Conservation (phyloP, 202 grass and related monocot species). For the Brachypodium distachyon region DNA sequence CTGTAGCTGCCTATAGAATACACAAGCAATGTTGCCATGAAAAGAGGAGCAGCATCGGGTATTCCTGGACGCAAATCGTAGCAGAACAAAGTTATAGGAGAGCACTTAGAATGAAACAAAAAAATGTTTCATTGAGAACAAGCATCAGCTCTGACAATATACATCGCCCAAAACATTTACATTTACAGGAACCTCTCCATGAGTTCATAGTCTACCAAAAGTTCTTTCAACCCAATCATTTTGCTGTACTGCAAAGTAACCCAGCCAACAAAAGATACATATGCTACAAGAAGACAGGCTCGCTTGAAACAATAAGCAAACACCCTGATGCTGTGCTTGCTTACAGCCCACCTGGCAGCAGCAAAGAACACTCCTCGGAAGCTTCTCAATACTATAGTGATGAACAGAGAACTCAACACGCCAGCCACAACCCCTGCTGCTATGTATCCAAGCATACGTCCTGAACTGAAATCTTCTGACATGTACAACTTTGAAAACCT, state of each 20-base stretch:
- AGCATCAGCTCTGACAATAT: slow-evolving; percentile 6
- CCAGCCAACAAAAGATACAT: slow-evolving; percentile 78
- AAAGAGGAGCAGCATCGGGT: not conserved
- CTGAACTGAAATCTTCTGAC: slow-evolving; percentile 32
- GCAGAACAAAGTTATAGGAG: not conserved
- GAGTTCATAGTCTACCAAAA: slow-evolving; percentile 39
- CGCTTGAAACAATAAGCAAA: slow-evolving; percentile 33
- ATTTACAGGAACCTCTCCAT: slow-evolving; percentile 60
- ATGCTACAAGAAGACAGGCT: slow-evolving; percentile 64
- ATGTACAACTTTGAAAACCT: slow-evolving; percentile 46
- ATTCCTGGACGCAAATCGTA: not conserved
- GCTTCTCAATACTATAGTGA: slow-evolving; percentile 35
- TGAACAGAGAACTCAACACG: slow-evolving; percentile 44
- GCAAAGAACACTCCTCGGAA: slow-evolving; percentile 33
- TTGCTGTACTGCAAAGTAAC: slow-evolving; percentile 70
- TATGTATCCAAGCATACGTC: slow-evolving; percentile 25
- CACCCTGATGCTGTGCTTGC: slow-evolving; percentile 31
- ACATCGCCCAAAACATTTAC: slow-evolving; percentile 7
- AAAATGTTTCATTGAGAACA: not conserved
- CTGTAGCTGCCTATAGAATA: not conserved
- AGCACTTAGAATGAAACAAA: not conserved
- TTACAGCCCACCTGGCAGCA: slow-evolving; percentile 11
- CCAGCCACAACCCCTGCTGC: slow-evolving; percentile 41
- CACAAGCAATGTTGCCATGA: not conserved
- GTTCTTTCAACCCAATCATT: slow-evolving; percentile 77